Evolutionary conservation across 164 flowering plant species (phyloP), one percentile per base, ranked within the genome.

Genomic region (Vitis cinerea): DNA sequence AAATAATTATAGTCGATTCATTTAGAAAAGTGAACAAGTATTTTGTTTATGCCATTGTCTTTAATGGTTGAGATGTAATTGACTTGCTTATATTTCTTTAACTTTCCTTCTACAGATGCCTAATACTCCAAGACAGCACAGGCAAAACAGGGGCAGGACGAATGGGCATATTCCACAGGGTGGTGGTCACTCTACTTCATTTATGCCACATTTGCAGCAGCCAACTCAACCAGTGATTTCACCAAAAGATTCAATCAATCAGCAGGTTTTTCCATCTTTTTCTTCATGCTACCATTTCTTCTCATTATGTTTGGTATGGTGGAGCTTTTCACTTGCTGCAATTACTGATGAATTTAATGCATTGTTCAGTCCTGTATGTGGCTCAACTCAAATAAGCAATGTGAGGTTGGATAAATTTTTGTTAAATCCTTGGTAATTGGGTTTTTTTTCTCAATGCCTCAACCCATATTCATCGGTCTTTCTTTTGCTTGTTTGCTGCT

Each of bases 71-170:
- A 37, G n/a, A 31, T 3, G 44, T 37, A 13, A n/a, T 50, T 16
- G 27, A n/a, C 67, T 23, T 71, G 59, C 55, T 54, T 61, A 16
- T 31, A 49, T 4, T 51, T 1, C 44, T 50, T 27, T 2, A n/a
- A 29, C 16, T 47, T 61, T 50, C 52, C 9, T 61, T 64, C 29
- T 61, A 61, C 79, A 93, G 98, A 74, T 83, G 53, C 83, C 90
- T 29, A 82, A 75, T 71, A 48, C 61, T 71, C 75, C 79, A 66
- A 86, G 88, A 67, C 91, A 79, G 17, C 68, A 78, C 56, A 81
- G 88, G 61, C 92, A 84, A 72, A 84, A 77, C 73, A 81, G 96
- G 63, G 91, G 85, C 37, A 82, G 94, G 80, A 72, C 80, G 72
- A 90, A 81, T 63, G 84, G 89, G 47, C 77, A 83, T 73, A 53